phyloP scores from a whole-genome alignment of 345 rosid species.

The Sisymbrium altissimum region DNA sequence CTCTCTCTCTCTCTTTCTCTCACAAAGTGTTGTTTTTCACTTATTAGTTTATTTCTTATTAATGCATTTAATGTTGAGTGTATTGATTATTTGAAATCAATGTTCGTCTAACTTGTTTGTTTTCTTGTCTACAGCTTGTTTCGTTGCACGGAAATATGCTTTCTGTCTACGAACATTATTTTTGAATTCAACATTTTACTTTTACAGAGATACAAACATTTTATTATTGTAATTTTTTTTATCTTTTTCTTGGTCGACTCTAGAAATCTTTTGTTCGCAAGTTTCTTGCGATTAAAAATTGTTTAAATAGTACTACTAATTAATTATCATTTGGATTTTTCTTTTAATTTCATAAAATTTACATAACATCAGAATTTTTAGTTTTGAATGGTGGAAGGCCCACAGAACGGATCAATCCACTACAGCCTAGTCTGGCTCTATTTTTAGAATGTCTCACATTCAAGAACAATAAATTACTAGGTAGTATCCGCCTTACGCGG shows the following conservation, averaged over 20 bases:
- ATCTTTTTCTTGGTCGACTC: not conserved
- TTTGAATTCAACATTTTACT: not conserved
- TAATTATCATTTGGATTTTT: not conserved
- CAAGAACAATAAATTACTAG: not conserved
- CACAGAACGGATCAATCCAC: not conserved
- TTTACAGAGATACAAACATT: not conserved
- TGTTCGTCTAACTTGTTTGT: slow-evolving; percentile 19
- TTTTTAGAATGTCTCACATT: not conserved
- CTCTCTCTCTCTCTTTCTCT: not conserved
- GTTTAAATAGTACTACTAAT: not conserved
- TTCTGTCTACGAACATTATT: slow-evolving; percentile 15
- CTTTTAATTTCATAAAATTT: not conserved
- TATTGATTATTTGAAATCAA: slow-evolving; percentile 18
- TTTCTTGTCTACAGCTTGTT: slow-evolving; percentile 20
- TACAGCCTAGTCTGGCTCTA: slow-evolving; percentile 5
- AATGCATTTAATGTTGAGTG: slow-evolving; percentile 25
- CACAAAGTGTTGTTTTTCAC: not conserved
- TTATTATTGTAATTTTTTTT: not conserved
- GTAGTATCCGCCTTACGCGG: no score
- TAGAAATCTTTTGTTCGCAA: not conserved
- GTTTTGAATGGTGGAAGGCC: not conserved
- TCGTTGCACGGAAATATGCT: slow-evolving; percentile 6
- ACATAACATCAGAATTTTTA: not conserved
- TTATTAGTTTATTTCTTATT: not conserved
- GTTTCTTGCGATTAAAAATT: not conserved